Percentiles rank a stretch among this genome's conserved stretches.
These are phyloP conservation scores for Chlamydomonas sphaeroides DNA, from an alignment of 139 green algal genomes.

Conservation along the genomic window DNA sequence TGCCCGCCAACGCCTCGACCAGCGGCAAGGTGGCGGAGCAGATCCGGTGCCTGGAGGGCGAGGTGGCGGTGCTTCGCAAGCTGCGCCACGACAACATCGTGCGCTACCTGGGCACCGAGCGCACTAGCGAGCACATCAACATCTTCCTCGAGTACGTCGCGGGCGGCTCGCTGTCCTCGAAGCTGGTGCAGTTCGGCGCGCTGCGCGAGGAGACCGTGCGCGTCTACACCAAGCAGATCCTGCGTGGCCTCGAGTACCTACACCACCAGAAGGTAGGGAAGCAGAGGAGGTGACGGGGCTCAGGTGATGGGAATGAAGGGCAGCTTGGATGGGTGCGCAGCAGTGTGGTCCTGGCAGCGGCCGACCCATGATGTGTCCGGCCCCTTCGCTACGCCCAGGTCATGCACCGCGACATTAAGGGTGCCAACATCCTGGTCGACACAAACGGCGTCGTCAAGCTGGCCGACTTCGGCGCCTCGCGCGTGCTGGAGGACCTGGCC, in stretches of 20 bases:
- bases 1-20: conserved; percentile 47
- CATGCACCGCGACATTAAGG: conserved; percentile 88
- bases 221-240: conserved; percentile 83
- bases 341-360: too few relatives aligned
- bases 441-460: conserved; percentile 92
- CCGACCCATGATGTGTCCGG: too few relatives aligned
- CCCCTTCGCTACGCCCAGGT: conserved; percentile 42
- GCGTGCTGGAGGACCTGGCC: conserved; percentile 92
- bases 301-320: too few relatives aligned
- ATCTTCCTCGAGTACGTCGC: conserved; percentile 98
- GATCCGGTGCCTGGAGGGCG: conserved; percentile 80
- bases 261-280: conserved; percentile 78
- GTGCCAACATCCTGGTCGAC: conserved; percentile 97
- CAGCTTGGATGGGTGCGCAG: too few relatives aligned
- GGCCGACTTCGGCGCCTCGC: conserved; percentile 95
- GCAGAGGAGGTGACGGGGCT: too few relatives aligned
- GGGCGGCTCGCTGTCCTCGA: conserved; percentile 90
- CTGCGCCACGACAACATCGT: conserved; percentile 95
- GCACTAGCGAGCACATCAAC: conserved; percentile 79
- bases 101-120: conserved; percentile 91
- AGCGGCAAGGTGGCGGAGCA: conserved; percentile 71
- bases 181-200: conserved; percentile 36
- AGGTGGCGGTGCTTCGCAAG: conserved; percentile 84
- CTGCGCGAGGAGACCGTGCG: conserved; percentile 75
- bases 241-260: conserved; percentile 93